Percentiles rank a stretch among this genome's conserved stretches.
These are phyloP conservation scores for Entophlyctis helioformis DNA, from an alignment of 192 early-diverging fungal genomes.

Conservation along the genomic window DNA sequence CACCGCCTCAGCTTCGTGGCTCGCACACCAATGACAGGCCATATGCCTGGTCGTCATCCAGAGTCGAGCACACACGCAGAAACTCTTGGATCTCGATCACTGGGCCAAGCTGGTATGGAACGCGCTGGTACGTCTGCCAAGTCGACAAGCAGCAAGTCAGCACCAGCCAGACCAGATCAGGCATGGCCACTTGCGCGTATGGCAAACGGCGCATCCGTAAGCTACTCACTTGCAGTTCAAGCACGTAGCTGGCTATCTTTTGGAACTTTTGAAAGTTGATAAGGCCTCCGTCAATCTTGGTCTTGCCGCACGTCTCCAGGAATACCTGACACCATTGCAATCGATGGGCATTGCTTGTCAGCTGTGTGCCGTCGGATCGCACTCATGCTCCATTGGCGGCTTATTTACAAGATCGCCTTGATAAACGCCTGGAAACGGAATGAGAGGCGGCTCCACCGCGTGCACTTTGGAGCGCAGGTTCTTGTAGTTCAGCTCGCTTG, in stretches of 20 bases:
- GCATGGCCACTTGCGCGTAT: no score
- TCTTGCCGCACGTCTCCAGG: conserved; percentile 36
- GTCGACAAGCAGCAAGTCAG: background rate
- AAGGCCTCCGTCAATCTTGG: conserved; percentile 28
- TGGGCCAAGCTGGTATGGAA: conserved; percentile 24
- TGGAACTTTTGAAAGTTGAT: conserved; percentile 48
- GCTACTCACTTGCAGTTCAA: conserved; percentile 36
- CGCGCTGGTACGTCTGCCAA: conserved; percentile 33
- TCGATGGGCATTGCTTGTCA: background rate
- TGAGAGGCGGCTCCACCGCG: conserved; percentile 35
- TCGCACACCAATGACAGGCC: conserved; percentile 31
- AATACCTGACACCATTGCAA: conserved; percentile 19
- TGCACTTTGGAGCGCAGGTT: conserved; percentile 32
- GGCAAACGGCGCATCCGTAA: background rate
- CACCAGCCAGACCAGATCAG: background rate
- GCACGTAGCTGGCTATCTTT: conserved; percentile 33
- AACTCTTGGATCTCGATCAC: conserved; percentile 40
- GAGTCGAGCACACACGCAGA: conserved; percentile 15
- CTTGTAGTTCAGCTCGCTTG: conserved; percentile 46
- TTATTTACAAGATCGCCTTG: conserved; percentile 38
- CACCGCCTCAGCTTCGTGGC: conserved; percentile 8
- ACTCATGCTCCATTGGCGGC: background rate
- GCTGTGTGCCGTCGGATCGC: background rate
- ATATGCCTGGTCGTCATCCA: conserved; percentile 41
- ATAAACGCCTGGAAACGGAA: conserved; percentile 48